These are phyloP conservation scores for Cardamine resedifolia DNA, from an alignment of 345 rosid genomes.

Conservation along the genomic window DNA sequence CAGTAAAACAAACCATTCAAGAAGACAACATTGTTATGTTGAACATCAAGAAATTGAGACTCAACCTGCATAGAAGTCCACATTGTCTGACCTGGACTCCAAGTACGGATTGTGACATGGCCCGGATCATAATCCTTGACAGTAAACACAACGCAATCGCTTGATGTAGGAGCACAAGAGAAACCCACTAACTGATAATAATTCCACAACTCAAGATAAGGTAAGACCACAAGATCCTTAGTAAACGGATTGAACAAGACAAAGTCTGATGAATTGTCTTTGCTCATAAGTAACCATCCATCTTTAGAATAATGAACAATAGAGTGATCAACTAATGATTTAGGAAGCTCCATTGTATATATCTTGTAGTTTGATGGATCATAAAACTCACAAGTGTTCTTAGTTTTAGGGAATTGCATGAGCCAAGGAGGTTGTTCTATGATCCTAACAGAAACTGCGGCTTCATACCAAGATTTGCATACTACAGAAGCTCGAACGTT, in stretches of 20 bases:
- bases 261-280: conserved; percentile 46
- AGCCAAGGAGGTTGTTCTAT: conserved; percentile 69
- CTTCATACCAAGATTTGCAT: conserved; percentile 64
- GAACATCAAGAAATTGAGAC: conserved; percentile 25
- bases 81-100: conserved; percentile 48
- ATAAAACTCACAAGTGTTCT: conserved; percentile 56
- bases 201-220: conserved; percentile 28
- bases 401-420: conserved; percentile 53
- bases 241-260: conserved; percentile 76
- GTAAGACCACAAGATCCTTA: conserved; percentile 49
- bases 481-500: conserved; percentile 60
- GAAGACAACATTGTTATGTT: conserved; percentile 29
- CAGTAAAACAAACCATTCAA: conserved; percentile 31
- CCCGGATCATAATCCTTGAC: conserved; percentile 57
- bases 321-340: conserved; percentile 47
- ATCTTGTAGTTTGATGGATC: conserved; percentile 54
- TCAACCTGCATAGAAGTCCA: conserved; percentile 48
- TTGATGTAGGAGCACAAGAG: conserved; percentile 65
- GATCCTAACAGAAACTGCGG: conserved; percentile 56
- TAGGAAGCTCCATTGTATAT: conserved; percentile 53
- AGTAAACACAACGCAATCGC: conserved; percentile 56
- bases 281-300: conserved; percentile 68
- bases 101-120: conserved; percentile 62
- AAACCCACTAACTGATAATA: conserved; percentile 60
- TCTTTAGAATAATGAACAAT: conserved; percentile 67